phyloP scores from a whole-genome alignment of 1,139 yeast genomes.

The Geotrichum siamense region DNA sequence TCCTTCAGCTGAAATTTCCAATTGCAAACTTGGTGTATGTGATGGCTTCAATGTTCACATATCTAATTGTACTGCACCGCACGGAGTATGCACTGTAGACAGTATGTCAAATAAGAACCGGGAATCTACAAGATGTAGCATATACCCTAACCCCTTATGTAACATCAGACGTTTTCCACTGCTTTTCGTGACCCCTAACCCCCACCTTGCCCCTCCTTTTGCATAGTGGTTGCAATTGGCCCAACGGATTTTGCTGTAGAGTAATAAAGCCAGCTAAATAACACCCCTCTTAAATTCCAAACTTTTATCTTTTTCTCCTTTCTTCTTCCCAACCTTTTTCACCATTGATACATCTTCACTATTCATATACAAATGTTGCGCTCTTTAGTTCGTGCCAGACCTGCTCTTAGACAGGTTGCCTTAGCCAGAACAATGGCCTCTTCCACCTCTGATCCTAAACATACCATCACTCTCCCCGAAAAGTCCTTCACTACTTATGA shows the following conservation, averaged over 20 bases:
- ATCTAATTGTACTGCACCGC: too few species aligned
- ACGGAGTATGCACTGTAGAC: too few species aligned
- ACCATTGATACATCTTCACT: not conserved
- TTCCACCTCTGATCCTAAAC: slow-evolving; percentile 4
- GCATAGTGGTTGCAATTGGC: not conserved
- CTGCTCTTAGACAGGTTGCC: not conserved
- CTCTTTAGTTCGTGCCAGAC: slow-evolving; percentile 8
- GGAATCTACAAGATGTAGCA: too few species aligned
- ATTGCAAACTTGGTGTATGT: too few species aligned
- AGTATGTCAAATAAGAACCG: too few species aligned
- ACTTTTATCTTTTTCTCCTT: not conserved
- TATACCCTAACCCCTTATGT: too few species aligned
- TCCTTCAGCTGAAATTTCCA: too few species aligned
- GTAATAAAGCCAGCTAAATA: not conserved
- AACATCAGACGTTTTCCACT: not conserved
- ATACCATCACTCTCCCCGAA: slow-evolving; percentile 55
- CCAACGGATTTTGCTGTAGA: not conserved
- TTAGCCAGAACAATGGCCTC: slow-evolving; percentile 14
- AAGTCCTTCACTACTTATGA: slow-evolving; percentile 80
- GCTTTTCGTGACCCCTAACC: not conserved
- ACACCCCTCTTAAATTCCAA: not conserved
- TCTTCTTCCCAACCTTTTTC: not conserved
- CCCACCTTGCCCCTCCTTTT: slow-evolving; percentile 6
- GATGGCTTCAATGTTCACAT: too few species aligned
- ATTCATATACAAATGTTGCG: slow-evolving; percentile 11